Evolutionary conservation across 2,329 filamentous ascomycete species (phyloP), one percentile per base, ranked within the genome.

Genomic region (Ambrosiella beaveri): DNA sequence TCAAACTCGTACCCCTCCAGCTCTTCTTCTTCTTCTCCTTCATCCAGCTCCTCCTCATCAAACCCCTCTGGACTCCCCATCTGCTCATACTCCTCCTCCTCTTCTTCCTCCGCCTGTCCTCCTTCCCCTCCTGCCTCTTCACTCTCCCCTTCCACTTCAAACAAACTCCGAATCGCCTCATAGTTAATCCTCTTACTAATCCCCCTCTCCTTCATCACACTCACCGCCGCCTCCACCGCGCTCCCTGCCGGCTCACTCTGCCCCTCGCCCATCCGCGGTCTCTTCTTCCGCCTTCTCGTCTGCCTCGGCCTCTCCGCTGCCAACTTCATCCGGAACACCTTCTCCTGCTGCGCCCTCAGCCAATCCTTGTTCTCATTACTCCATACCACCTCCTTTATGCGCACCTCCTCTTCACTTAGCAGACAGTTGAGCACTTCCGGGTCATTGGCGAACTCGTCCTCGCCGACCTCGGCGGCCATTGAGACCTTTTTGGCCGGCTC

Each of bases 321-420:
- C 62, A 80, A 72, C 68, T 89, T 87, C 60, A 82, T 79, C 44
- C 85, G 80, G 59, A 94, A 84, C 6, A 85, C 76, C 69, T 93
- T 95, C 61, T 86, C 82, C 66, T 96, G 89, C 66, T 94, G 85
- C 54, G 82, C 79, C 7, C 91, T 86, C 44, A 98, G 75, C 79
- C 90, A 98, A 63, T 94, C 88, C 67, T 93, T 89, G 69, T 98
- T 97, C 67, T 90, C 84, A 61, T 91, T 90, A 49, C 95, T 82
- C 93, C 93, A 98, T 56, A 97, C 86, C 61, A 82, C 81, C 68
- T 96, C 90, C 68, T 96, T 97, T 66, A 89, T 80, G 39, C 79
- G 79, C 1, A 84, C 80, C 70, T 97, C 90, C 2, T 81, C 79
- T 1, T 83, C 78, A 0, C 77, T 79, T 4, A 97, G 75, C 40